phyloP scores from a whole-genome alignment of 495 filamentous ascomycete genomes.

The Pseudevernia furfuracea region DNA sequence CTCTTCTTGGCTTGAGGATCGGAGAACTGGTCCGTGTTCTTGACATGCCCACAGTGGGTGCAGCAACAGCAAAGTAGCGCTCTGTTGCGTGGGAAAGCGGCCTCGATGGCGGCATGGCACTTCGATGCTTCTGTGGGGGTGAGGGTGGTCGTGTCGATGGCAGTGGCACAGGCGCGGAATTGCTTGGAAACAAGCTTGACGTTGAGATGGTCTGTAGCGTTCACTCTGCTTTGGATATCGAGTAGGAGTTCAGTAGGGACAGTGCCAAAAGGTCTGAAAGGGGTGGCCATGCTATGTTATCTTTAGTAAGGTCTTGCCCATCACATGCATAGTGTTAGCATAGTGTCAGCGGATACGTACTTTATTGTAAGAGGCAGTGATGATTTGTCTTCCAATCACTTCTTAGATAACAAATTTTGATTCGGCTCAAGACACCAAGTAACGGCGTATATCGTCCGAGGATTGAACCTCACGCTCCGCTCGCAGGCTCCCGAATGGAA shows the following conservation, averaged over 20 bases:
- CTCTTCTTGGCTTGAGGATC: background rate
- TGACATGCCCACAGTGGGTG: slow-evolving; percentile 1
- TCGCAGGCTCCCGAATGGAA: background rate
- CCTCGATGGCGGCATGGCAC: slow-evolving; percentile 3
- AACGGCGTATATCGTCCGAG: background rate
- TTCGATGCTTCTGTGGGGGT: background rate
- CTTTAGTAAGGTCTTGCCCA: background rate
- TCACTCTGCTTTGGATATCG: background rate
- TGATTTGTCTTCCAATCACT: background rate
- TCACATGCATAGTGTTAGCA: too few species aligned
- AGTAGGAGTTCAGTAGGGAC: slow-evolving; percentile 1
- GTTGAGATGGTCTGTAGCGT: background rate
- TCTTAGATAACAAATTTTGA: background rate
- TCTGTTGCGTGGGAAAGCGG: background rate
- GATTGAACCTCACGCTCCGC: background rate
- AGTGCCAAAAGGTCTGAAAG: background rate
- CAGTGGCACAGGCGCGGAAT: background rate
- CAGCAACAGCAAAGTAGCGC: background rate
- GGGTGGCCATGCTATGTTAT: background rate
- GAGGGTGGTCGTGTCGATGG: background rate
- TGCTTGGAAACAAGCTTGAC: slow-evolving; percentile 4
- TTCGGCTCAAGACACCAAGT: background rate
- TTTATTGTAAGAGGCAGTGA: background rate
- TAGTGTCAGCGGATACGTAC: background rate
- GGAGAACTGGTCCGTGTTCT: background rate